A percentile compares a stretch with the other conserved stretches of the same genome.
These are phyloP conservation scores for Mycena maculata DNA, from an alignment of 768 basidiomycete genomes.

Conservation along the genomic window DNA sequence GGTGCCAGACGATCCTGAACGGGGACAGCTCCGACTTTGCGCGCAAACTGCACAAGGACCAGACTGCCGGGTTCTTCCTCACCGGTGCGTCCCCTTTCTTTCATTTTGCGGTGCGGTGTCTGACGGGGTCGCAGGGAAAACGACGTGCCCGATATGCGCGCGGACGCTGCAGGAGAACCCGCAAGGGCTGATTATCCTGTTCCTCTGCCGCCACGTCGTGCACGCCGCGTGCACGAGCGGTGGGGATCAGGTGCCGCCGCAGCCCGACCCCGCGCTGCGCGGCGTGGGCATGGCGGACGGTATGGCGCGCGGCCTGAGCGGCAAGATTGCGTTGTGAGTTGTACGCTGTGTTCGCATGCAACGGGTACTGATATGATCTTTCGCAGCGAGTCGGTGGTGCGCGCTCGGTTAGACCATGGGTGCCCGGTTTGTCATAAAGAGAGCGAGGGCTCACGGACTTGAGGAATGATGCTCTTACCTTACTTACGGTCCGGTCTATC, in stretches of 20 bases:
- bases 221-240: slow-evolving; percentile 84
- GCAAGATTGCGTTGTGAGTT: slow-evolving; percentile 85
- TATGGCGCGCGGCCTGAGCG: slow-evolving; percentile 62
- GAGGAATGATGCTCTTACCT: no score
- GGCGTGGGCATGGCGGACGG: slow-evolving; percentile 54
- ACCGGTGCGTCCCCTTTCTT: slow-evolving; percentile 65
- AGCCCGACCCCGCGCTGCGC: slow-evolving; percentile 65
- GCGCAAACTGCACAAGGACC: slow-evolving; percentile 74
- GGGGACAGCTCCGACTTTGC: slow-evolving; percentile 85
- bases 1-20: slow-evolving; percentile 88
- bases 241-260: slow-evolving; percentile 69
- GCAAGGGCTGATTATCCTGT: slow-evolving; percentile 75
- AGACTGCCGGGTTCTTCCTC: slow-evolving; percentile 84
- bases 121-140: slow-evolving; percentile 60
- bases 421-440: slow-evolving; percentile 83
- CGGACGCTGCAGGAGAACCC: slow-evolving; percentile 67
- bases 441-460: slow-evolving; percentile 56
- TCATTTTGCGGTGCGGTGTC: neutral
- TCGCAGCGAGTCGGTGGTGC: slow-evolving; percentile 76
- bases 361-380: slow-evolving; percentile 23
- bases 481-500: no score
- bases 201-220: slow-evolving; percentile 89
- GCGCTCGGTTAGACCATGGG: slow-evolving; percentile 69
- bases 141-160: slow-evolving; percentile 74
- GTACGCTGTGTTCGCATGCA: neutral